These are phyloP conservation scores for Bathelium albidoporum DNA, from an alignment of 495 filamentous ascomycete genomes.

Conservation along the genomic window DNA sequence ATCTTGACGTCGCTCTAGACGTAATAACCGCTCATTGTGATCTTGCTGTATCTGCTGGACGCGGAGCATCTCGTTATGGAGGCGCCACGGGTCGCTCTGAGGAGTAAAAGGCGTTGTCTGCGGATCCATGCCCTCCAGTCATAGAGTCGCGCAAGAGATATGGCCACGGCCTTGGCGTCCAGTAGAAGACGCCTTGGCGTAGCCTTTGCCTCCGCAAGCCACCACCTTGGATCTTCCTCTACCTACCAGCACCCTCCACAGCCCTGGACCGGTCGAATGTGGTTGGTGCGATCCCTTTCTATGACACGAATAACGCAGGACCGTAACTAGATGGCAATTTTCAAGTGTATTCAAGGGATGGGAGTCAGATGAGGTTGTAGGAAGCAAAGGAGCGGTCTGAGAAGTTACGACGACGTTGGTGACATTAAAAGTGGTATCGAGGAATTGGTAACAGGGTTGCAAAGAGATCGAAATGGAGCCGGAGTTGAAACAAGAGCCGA, in stretches of 20 bases:
- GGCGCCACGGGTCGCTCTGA: slow-evolving; percentile 71
- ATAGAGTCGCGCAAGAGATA: not conserved
- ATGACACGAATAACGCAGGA: not conserved
- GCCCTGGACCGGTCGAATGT: not conserved
- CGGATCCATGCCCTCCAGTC: slow-evolving; percentile 45
- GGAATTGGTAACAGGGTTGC: not conserved
- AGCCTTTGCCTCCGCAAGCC: not conserved
- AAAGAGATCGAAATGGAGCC: not conserved
- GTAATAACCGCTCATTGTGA: slow-evolving; percentile 67
- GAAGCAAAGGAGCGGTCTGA: not conserved
- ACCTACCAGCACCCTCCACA: slow-evolving; percentile 2
- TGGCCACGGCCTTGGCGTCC: not conserved
- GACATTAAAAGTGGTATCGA: not conserved
- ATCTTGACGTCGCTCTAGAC: slow-evolving; percentile 73
- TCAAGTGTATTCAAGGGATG: not conserved
- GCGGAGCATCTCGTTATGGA: slow-evolving; percentile 79
- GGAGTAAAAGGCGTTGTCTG: slow-evolving; percentile 50
- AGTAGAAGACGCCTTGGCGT: not conserved
- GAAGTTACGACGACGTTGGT: not conserved
- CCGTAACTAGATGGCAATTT: not conserved
- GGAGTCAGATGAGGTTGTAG: not conserved
- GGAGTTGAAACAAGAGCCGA: not conserved
- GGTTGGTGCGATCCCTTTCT: not conserved
- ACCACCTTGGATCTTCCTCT: not conserved
- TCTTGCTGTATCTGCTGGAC: slow-evolving; percentile 67